A percentile compares a stretch with the other conserved stretches of the same genome.
These are phyloP conservation scores for Leccinum incarnatum DNA, from an alignment of 768 basidiomycete genomes.

Conservation along the genomic window DNA sequence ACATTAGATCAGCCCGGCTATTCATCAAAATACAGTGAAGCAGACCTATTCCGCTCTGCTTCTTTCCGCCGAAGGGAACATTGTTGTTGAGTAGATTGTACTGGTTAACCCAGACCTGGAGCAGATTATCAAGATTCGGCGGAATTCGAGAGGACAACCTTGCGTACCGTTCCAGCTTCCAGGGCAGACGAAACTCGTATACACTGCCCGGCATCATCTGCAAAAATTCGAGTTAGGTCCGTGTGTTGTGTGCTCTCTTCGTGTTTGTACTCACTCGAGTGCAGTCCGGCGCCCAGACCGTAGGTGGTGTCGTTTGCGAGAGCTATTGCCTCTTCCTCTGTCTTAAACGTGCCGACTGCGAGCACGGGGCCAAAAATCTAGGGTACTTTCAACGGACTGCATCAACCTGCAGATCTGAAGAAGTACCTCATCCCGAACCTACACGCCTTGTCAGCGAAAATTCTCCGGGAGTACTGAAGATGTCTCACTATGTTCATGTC, in stretches of 20 bases:
- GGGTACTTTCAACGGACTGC: conserved; percentile 9
- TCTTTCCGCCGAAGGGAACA: conserved; percentile 94
- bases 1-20: conserved; percentile 8
- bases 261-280: conserved; percentile 63
- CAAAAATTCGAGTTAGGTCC: conserved; percentile 21
- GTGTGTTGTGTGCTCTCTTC: background rate
- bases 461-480: conserved; percentile 1
- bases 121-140: conserved; percentile 5
- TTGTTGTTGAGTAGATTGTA: conserved; percentile 83
- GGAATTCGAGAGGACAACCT: background rate
- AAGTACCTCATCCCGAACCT: conserved; percentile 34
- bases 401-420: conserved; percentile 4
- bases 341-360: conserved; percentile 75
- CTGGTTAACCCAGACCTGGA: conserved; percentile 88
- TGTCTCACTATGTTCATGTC: conserved; percentile 81
- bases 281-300: conserved; percentile 89
- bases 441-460: conserved; percentile 22
- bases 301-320: conserved; percentile 88
- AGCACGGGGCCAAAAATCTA: conserved; percentile 96
- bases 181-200: conserved; percentile 84
- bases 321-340: conserved; percentile 81
- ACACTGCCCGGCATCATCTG: conserved; percentile 80
- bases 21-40: background rate
- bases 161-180: conserved; percentile 81
- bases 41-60: conserved; percentile 82